Evolutionary conservation across 805 yeast species (phyloP), one percentile per base, ranked within the genome.

Genomic region (Ascoidea asiatica): DNA sequence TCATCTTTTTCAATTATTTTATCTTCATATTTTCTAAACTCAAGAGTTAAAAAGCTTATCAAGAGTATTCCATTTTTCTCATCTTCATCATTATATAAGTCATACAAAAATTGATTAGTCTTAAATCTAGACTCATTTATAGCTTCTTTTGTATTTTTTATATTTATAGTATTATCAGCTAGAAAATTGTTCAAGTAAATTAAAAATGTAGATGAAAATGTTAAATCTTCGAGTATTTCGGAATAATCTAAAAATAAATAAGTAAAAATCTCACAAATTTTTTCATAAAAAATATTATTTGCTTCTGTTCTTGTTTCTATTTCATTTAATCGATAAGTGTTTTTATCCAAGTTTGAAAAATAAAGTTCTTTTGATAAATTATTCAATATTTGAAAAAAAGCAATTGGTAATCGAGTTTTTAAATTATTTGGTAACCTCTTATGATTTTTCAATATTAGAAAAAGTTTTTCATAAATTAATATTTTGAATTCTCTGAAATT

Each of bases 61-160:
- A 43, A 11, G 48, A 33, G 8, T 2, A n/a, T 35, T 18, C 21
- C 2, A 23, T 38, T 15, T 44, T 42, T 11, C 15, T 40, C 22
- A 11, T 41, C 43, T 11, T 48, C 42, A 21, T 42, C 40, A 21
- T 49, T 49, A 17, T 55, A 39, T 19, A 52, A 39, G 15, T 50
- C 50, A 44, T 52, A 50, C 3, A 55, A 39, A 37, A 50, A 46
- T n/a, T 50, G 49, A 23, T 47, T 46, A n/a, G 49, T 46, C 19
- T 21, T 22, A 5, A 19, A 38, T 6, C 46, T 41, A 20, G 39
- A 19, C 15, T 41, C 40, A 19, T 39, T 42, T 2, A 42, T 11
- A 18, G 21, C n/a, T 5, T 41, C 39, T 5, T 46, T 22, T 8
- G 45, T 45, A 29, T 50, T 44, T 21, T 46, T 22, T 6, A 38